Percentiles rank a stretch among this genome's conserved stretches.
Evolutionary conservation across 352 stramenopile genomes (phyloP).

Genomic region (Elongisporangium anandrum): DNA sequence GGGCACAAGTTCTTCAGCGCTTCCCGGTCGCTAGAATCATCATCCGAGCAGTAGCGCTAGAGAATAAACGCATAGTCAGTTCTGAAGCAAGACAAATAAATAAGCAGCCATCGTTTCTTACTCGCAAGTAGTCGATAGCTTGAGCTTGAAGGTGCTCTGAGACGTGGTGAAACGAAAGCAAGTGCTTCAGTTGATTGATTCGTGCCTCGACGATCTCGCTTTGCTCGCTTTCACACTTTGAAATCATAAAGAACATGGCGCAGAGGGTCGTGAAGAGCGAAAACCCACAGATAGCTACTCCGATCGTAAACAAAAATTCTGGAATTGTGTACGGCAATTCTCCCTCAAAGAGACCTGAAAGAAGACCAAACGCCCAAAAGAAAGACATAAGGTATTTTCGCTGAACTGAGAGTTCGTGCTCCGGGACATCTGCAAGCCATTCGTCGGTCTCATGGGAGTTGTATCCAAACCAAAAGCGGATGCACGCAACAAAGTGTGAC

Average conservation of each 20-base stretch:
- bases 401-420: conserved; percentile 2
- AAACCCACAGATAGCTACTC: conserved; percentile 46
- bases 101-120: conserved; percentile 7
- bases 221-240: conserved; percentile 53
- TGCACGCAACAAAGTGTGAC: conserved; percentile 40
- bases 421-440: conserved; percentile 23
- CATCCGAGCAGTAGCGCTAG: conserved; percentile 37
- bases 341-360: conserved; percentile 48
- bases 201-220: conserved; percentile 32
- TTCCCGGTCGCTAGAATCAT: conserved; percentile 39
- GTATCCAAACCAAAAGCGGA: conserved; percentile 49
- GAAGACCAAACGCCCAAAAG: conserved; percentile 54
- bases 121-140: conserved; percentile 40
- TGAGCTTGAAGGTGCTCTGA: conserved; percentile 27
- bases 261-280: conserved; percentile 56
- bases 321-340: conserved; percentile 29
- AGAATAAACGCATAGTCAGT: not conserved
- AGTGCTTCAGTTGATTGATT: conserved; percentile 56
- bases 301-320: conserved; percentile 55
- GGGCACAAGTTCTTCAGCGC: conserved; percentile 36
- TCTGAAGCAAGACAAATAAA: not conserved
- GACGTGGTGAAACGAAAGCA: conserved; percentile 47
- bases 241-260: conserved; percentile 62
- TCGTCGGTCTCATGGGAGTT: conserved; percentile 25
- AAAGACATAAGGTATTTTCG: conserved; percentile 38